These are phyloP conservation scores for Staphylotrichum longicolle DNA, from an alignment of 495 filamentous ascomycete genomes.

Conservation along the genomic window DNA sequence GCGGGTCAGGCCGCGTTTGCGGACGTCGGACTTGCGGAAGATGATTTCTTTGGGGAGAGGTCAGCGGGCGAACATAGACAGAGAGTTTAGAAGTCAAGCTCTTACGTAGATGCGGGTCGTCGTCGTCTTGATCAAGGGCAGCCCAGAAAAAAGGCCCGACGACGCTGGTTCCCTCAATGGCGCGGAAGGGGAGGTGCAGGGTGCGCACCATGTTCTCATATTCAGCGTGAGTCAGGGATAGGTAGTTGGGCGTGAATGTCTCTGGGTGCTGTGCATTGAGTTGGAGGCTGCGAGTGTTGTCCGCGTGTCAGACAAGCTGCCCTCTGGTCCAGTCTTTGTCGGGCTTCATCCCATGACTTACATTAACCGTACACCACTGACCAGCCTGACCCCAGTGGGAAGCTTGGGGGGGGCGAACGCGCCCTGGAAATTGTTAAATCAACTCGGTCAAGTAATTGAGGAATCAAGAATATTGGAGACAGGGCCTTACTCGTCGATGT, in stretches of 20 bases:
- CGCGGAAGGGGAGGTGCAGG: slow-evolving; percentile 49
- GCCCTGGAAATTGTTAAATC: slow-evolving; percentile 37
- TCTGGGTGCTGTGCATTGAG: slow-evolving; percentile 49
- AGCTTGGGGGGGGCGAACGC: slow-evolving; percentile 46
- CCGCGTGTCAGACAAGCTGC: too few relatives aligned
- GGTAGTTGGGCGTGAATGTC: slow-evolving; percentile 49
- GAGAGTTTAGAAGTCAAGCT: slow-evolving; percentile 4
- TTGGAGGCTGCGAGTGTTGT: slow-evolving; percentile 42
- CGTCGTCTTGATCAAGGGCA: slow-evolving; percentile 50
- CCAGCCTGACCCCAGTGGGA: slow-evolving; percentile 40
- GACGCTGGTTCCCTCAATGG: slow-evolving; percentile 50
- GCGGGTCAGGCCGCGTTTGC: slow-evolving; percentile 55
- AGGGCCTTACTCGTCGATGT: slow-evolving; percentile 38
- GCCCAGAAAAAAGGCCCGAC: slow-evolving; percentile 59
- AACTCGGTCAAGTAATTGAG: too few relatives aligned
- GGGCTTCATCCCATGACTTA: slow-evolving; percentile 29
- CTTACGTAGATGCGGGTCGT: slow-evolving; percentile 51
- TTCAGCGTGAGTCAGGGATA: slow-evolving; percentile 41
- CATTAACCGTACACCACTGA: slow-evolving; percentile 50
- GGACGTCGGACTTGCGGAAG: slow-evolving; percentile 56
- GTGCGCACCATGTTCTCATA: slow-evolving; percentile 46
- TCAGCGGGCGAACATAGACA: background rate
- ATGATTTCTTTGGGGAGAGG: slow-evolving; percentile 45
- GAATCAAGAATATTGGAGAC: background rate
- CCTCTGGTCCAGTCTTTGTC: background rate